Base-by-base conservation (phyloP, 1,284 basidiomycete genomes). In the Puccinia triticina region DNA sequence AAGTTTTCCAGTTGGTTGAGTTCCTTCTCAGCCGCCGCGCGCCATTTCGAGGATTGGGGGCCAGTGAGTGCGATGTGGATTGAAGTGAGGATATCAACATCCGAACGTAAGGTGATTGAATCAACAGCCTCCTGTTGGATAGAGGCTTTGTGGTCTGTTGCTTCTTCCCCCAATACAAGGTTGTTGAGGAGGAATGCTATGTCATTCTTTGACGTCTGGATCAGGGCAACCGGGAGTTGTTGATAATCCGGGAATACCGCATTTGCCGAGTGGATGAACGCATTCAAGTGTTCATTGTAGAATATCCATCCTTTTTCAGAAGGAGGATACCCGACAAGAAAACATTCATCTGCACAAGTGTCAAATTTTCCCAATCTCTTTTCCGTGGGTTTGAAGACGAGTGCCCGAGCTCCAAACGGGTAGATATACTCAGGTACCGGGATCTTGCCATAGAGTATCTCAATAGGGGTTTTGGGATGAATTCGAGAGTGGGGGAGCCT, bases 271-370 rank as follows among this genome's bases (percentile, higher is more conserved):
- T 74, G 40, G 18, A n/a, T 26, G 21, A 74, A 32, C 16, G 18
- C 21, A 1, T 55, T 53, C 2, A 50, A n/a, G 1, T 23, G 48
- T 16, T 18, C 1, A 16, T 67, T n/a, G 12, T 53, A 69, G n/a
- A 78, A 78, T 11, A 78, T 8, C 77, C 77, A 78, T 1, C 77
- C 77, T 26, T 78, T 78, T 1, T 50, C 72, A 46, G 37, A 12
- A 3, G 10, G 3, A 21, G 72, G 53, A 18, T 37, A 74, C 10
- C 46, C 53, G 8, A 74, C 29, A 1, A 74, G 48, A 29, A 74
- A 53, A 29, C 72, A 74, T 55, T 74, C 72, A 8, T 50, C 53
- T 0, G 72, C 23, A 1, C 48, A 2, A 12, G 46, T 8, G 26
- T 53, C 10, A n/a, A 74, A 57, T 7, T 74, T 74, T 3, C 18